Evolutionary conservation across 108 stramenopile genomes (phyloP).

Genomic region (Cyclotella baltica): DNA sequence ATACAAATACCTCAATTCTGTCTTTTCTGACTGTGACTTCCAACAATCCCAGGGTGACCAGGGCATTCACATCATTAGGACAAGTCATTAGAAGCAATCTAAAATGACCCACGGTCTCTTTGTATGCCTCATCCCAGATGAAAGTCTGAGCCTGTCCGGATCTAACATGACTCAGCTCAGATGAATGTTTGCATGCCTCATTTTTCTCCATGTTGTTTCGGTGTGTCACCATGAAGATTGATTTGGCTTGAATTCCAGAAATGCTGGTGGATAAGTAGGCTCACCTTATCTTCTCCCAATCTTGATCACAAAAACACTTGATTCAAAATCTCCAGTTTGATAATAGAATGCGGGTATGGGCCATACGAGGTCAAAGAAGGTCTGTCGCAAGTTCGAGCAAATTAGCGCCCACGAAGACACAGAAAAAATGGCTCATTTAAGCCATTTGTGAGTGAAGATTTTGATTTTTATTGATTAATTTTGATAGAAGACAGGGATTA

Average conservation of each 20-base stretch:
- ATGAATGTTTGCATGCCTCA: conserved; percentile 73
- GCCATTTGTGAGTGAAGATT: too few relatives aligned
- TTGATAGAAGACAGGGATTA: too few relatives aligned
- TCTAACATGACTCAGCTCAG: conserved; percentile 76
- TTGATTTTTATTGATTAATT: too few relatives aligned
- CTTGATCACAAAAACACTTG: conserved; percentile 56
- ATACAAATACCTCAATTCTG: conserved; percentile 67
- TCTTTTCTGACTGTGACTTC: conserved; percentile 75
- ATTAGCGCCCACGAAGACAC: too few relatives aligned
- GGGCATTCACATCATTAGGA: conserved; percentile 82
- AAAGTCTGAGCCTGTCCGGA: conserved; percentile 85
- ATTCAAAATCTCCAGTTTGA: conserved; percentile 92
- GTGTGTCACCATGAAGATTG: conserved; percentile 86
- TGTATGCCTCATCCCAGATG: conserved; percentile 72
- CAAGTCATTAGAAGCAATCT: conserved; percentile 65
- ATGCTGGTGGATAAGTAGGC: conserved; percentile 85
- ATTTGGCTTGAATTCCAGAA: conserved; percentile 89
- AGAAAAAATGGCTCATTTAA: too few relatives aligned
- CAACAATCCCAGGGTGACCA: conserved; percentile 77
- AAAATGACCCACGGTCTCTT: conserved; percentile 68
- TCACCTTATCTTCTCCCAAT: conserved; percentile 66
- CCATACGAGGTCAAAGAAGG: too few relatives aligned
- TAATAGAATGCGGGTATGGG: too few relatives aligned
- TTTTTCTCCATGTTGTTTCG: conserved; percentile 75
- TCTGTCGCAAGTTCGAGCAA: too few relatives aligned